Conservation (phyloP, 108 stramenopile genomes). For the Pseudonitzschia delicatissima region DNA sequence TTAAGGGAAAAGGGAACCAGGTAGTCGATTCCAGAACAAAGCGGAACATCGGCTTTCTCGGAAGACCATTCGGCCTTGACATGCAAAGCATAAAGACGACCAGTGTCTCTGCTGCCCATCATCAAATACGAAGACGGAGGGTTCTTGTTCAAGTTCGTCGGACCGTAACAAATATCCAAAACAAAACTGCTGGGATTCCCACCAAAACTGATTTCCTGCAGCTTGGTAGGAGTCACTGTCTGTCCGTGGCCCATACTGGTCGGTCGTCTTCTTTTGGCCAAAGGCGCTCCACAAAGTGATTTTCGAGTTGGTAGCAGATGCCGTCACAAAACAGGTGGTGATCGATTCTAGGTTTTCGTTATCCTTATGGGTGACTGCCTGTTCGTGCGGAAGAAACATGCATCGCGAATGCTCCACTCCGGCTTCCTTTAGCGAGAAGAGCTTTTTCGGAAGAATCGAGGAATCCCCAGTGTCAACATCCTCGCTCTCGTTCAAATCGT, state of each 20-base stretch:
- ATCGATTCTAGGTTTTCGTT: not conserved
- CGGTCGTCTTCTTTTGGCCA: not conserved
- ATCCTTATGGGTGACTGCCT: constrained; percentile 1
- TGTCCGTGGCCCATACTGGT: not conserved
- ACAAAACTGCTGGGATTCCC: constrained; percentile 36
- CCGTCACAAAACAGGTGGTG: constrained; percentile 73
- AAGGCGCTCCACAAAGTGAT: constrained; percentile 77
- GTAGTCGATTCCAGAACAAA: constrained; percentile 65
- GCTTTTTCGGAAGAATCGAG: constrained; percentile 8
- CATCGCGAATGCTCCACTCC: constrained; percentile 23
- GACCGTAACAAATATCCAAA: constrained; percentile 53
- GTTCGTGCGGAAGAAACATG: constrained; percentile 64
- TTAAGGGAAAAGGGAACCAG: constrained; percentile 64
- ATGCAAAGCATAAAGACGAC: constrained; percentile 57
- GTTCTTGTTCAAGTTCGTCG: constrained; percentile 25
- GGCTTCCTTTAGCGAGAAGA: constrained; percentile 15
- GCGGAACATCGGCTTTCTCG: not conserved
- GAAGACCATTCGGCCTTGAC: constrained; percentile 48
- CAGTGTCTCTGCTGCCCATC: constrained; percentile 48
- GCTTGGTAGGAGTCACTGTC: constrained; percentile 25
- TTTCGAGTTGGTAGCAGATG: constrained; percentile 44
- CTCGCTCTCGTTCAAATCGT: not conserved
- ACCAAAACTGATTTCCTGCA: constrained; percentile 50
- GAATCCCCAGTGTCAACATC: constrained; percentile 4
- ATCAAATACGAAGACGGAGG: constrained; percentile 68